phyloP scores from a whole-genome alignment of 2,329 filamentous ascomycete species.

The Alternaria viburni region DNA sequence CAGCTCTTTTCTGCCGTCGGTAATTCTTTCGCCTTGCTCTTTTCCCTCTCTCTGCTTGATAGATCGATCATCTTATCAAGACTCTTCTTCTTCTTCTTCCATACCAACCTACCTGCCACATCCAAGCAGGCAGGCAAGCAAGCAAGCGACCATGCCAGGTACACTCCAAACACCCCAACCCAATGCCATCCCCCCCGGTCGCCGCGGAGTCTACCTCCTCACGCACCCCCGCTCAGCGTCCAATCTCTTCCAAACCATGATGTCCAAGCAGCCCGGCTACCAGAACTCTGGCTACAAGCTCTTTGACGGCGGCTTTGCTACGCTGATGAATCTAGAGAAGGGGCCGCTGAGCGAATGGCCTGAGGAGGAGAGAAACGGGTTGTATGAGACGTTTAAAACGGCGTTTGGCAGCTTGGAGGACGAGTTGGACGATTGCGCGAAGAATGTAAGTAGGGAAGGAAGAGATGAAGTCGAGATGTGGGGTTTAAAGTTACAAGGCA shows the following conservation, averaged over 20 bases:
- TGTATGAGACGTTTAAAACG: slow-evolving; percentile 9
- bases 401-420: slow-evolving; percentile 17
- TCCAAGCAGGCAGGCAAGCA: too few relatives aligned
- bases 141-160: slow-evolving; percentile 13
- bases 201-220: slow-evolving; percentile 21
- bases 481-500: background rate
- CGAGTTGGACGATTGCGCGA: slow-evolving; percentile 18
- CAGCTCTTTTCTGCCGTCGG: background rate
- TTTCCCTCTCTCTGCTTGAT: background rate
- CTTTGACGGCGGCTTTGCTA: slow-evolving; percentile 13
- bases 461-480: background rate
- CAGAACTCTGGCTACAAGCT: slow-evolving; percentile 22
- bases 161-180: slow-evolving; percentile 2
- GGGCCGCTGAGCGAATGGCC: slow-evolving; percentile 16
- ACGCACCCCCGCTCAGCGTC: slow-evolving; percentile 26
- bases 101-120: background rate
- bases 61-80: background rate
- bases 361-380: slow-evolving; percentile 3
- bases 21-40: background rate
- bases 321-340: slow-evolving; percentile 3
- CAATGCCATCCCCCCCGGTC: background rate
- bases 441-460: slow-evolving; percentile 15
- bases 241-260: slow-evolving; percentile 27
- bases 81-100: too few relatives aligned
- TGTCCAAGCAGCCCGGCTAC: slow-evolving; percentile 23